These are phyloP conservation scores for Phaseolus coccineus DNA, from an alignment of 331 rosid species.

Conservation along the genomic window DNA sequence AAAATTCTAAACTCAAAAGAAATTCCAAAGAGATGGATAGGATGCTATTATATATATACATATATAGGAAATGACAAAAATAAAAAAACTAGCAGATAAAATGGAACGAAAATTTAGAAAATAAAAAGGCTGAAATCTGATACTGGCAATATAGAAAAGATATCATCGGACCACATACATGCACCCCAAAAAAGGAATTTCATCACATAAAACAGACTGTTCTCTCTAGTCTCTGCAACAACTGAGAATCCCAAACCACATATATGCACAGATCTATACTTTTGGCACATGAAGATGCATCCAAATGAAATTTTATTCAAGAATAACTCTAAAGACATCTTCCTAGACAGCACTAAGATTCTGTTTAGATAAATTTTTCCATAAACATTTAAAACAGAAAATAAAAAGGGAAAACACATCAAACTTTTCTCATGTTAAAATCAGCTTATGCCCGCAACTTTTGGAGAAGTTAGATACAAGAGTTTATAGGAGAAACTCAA, in stretches of 20 bases:
- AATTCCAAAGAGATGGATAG: constrained; percentile 5
- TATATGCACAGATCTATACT: neutral
- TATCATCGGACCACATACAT: neutral
- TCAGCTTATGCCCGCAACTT: neutral
- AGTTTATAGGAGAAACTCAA: neutral
- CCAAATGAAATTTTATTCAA: neutral
- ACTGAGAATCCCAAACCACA: constrained; percentile 12
- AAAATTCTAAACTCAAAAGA: neutral
- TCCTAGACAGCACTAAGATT: neutral
- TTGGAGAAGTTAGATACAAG: neutral
- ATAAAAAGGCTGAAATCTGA: neutral
- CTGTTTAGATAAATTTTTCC: neutral
- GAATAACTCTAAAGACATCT: neutral
- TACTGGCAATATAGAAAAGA: neutral
- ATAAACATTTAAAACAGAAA: no score
- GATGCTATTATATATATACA: constrained; percentile 14
- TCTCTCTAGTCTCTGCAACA: constrained; percentile 22
- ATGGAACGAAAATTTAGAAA: neutral
- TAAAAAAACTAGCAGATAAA: neutral
- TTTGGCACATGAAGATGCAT: neutral
- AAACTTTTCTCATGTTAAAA: neutral
- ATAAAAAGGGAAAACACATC: no score
- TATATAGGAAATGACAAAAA: neutral
- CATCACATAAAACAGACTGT: constrained; percentile 21
- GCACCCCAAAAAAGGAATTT: constrained; percentile 18